phyloP scores from a whole-genome alignment of 2,329 filamentous ascomycete genomes.

The Phyllosticta citriasiana region DNA sequence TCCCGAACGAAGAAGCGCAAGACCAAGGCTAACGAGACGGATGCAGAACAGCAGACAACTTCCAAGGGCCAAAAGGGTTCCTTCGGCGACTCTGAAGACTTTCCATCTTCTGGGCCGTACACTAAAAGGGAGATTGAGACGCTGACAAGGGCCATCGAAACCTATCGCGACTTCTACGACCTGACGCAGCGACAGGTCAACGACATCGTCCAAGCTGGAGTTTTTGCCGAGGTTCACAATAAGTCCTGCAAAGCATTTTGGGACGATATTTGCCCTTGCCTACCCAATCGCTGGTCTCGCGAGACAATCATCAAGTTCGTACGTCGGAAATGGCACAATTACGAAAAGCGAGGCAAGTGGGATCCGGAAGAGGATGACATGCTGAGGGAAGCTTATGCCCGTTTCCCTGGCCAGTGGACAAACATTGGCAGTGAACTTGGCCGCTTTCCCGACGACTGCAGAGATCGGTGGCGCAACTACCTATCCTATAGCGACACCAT shows the following conservation, averaged over 20 bases:
- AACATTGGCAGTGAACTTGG: constrained; percentile 49
- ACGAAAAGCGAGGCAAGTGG: constrained; percentile 49
- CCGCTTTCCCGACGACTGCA: constrained; percentile 54
- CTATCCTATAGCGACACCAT: constrained; percentile 47
- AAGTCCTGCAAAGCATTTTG: constrained; percentile 18
- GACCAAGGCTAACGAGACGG: background rate
- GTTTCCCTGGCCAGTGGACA: constrained; percentile 50
- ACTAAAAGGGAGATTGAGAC: constrained; percentile 13
- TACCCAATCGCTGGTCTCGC: constrained; percentile 22
- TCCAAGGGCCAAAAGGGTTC: background rate
- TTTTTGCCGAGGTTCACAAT: constrained; percentile 5
- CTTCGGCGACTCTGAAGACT: constrained; percentile 1
- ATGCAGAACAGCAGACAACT: background rate
- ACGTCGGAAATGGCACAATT: constrained; percentile 57
- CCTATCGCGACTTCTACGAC: constrained; percentile 15
- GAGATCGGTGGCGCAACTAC: constrained; percentile 62
- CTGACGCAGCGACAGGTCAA: constrained; percentile 15
- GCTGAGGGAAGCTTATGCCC: constrained; percentile 38
- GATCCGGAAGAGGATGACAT: constrained; percentile 48
- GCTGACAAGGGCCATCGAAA: constrained; percentile 14
- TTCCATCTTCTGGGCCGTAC: constrained; percentile 12
- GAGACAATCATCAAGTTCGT: constrained; percentile 34
- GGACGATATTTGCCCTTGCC: constrained; percentile 21
- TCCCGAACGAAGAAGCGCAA: constrained; percentile 4
- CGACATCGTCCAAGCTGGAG: constrained; percentile 13